Evolutionary conservation across 768 basidiomycete species (phyloP), one percentile per base, ranked within the genome.

Genomic region (Pisolithus microcarpus): DNA sequence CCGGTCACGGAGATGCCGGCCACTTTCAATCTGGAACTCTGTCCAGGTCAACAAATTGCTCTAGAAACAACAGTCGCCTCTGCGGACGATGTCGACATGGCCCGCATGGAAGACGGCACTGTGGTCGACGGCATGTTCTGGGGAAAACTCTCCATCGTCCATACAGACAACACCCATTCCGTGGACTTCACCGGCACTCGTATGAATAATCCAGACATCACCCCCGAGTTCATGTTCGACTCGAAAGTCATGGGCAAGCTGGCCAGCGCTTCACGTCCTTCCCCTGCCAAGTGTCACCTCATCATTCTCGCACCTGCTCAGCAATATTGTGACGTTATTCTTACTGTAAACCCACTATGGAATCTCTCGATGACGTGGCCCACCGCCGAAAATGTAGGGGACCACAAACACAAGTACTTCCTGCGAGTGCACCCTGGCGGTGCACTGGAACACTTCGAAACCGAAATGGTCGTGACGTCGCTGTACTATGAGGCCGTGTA

Each of bases 1-100:
- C 90, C 90, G 4, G 82, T 91, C 44, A 72, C 84, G 18, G 90
- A 92, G 56, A 92, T 92, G 90, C 85, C 85, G 4, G 90, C 84
- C 4, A 82, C 81, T 4, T 91, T 92, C 71, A 87, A 82, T 59
- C 74, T 92, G 38, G 90, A 92, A 66, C 78, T 92, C 26, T 66
- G 72, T 5, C 89, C 87, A 0, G 87, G 88, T 15, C 88, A 89
- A 66, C 75, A 79, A 38, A 84, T 92, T 49, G 86, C 82, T 6
- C 76, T 92, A 18, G 90, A 91, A 57, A 87, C 87, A 3, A 85
- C 79, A 16, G 77, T 91, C 31, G 75, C 78, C 48, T 91, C 90
- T 3, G 79, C 78, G 42, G 85, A 87, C 34, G 90, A 91, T 57
- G 76, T 91, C 34, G 90, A 92, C 63, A 91, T 92, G 90, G 85